phyloP scores from a whole-genome alignment of 1,284 basidiomycete species.

The Naganishia sp. region DNA sequence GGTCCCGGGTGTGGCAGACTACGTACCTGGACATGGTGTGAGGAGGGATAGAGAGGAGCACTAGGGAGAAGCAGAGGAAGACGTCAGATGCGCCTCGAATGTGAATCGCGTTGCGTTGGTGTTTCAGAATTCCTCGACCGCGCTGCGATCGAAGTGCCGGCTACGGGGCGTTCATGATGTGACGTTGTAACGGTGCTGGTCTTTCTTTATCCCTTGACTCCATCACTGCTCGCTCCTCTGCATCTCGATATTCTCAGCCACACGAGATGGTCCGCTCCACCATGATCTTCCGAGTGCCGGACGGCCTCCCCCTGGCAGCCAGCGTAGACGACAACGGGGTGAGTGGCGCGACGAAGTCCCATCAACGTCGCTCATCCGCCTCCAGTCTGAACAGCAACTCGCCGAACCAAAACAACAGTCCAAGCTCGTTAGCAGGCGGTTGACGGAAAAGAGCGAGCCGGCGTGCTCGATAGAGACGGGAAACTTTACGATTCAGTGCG shows the following conservation, averaged over 20 bases:
- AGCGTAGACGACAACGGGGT: conserved; percentile 95
- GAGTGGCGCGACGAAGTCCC: conserved; percentile 37
- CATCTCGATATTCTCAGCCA: neutral
- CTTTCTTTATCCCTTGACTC: no score
- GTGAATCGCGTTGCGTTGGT: neutral
- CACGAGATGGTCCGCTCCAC: conserved; percentile 81
- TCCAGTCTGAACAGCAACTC: conserved; percentile 83
- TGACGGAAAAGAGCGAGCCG: conserved; percentile 90
- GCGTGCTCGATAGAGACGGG: conserved; percentile 97
- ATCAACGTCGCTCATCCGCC: conserved; percentile 32
- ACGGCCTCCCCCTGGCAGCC: conserved; percentile 87
- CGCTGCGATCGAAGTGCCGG: conserved; percentile 1
- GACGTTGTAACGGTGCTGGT: no score
- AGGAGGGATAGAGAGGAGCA: neutral
- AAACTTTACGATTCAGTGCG: conserved; percentile 86
- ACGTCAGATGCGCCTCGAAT: no score
- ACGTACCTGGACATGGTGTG: conserved; percentile 9
- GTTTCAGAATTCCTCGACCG: conserved; percentile 10
- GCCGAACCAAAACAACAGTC: conserved; percentile 98
- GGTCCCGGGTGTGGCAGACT: no score
- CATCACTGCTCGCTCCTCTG: no score
- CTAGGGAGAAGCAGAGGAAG: no score
- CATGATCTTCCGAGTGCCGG: conserved; percentile 83
- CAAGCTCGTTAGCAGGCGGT: conserved; percentile 91
- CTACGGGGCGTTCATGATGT: no score